Evolutionary conservation across 1,284 basidiomycete genomes (phyloP).

Genomic region (Ceratobasidium sp.): DNA sequence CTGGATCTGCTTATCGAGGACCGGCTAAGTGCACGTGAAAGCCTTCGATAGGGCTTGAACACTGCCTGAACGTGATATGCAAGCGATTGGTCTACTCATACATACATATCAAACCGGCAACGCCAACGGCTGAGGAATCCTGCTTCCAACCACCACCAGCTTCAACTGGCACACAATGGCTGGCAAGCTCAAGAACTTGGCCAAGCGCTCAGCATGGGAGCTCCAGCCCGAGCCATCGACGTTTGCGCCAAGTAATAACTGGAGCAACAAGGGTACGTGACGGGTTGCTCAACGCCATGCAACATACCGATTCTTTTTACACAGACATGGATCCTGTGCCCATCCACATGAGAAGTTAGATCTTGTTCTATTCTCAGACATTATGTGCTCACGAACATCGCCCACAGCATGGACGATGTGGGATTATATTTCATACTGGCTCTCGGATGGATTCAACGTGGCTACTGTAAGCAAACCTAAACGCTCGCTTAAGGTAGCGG

Average conservation of each 20-base stretch:
- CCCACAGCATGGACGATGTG: conserved; percentile 39
- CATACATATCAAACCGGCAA: background rate
- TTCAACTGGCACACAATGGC: background rate
- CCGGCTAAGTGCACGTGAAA: conserved; percentile 1
- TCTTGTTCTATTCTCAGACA: background rate
- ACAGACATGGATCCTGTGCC: conserved; percentile 47
- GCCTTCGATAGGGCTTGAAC: background rate
- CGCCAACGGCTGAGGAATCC: background rate
- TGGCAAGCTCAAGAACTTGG: conserved; percentile 19
- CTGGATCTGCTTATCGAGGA: background rate
- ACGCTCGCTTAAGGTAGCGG: background rate
- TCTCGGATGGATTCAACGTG: conserved; percentile 45
- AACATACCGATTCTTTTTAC: background rate
- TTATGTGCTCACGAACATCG: background rate
- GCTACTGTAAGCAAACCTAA: conserved; percentile 21
- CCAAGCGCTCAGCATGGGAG: conserved; percentile 44
- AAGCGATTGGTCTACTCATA: conserved; percentile 21
- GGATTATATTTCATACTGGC: conserved; percentile 43
- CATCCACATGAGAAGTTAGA: conserved; percentile 24
- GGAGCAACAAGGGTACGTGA: conserved; percentile 66
- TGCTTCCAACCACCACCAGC: conserved; percentile 29
- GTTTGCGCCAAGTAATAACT: conserved; percentile 63
- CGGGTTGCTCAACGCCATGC: background rate
- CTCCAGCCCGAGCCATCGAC: conserved; percentile 56
- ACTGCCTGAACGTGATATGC: conserved; percentile 6